Percentiles rank a stretch among this genome's conserved stretches.
These are phyloP conservation scores for Curvularia lunata DNA, from an alignment of 2,329 filamentous ascomycete genomes.

Conservation along the genomic window DNA sequence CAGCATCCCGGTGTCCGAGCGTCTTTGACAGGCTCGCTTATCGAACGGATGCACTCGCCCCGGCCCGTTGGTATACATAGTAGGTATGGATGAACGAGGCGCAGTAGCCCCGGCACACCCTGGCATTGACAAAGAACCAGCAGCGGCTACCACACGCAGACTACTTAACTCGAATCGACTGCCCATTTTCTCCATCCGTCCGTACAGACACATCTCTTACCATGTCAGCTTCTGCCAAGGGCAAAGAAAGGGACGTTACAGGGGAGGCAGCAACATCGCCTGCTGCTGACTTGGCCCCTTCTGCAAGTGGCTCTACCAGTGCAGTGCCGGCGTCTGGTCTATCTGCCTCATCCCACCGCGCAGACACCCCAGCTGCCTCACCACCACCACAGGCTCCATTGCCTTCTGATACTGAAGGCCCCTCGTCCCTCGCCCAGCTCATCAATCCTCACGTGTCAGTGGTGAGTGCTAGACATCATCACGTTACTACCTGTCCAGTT, in stretches of 20 bases:
- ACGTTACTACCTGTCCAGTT: neutral
- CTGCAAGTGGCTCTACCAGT: no score
- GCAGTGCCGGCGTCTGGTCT: neutral
- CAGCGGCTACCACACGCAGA: neutral
- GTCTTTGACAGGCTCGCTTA: slow-evolving; percentile 8
- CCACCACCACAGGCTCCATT: neutral
- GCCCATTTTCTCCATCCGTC: neutral
- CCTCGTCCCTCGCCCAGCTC: slow-evolving; percentile 15
- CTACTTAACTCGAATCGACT: neutral
- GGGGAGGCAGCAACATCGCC: neutral
- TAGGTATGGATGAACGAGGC: slow-evolving; percentile 6
- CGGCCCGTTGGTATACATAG: slow-evolving; percentile 12
- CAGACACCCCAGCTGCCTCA: neutral
- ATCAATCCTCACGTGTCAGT: slow-evolving; percentile 20
- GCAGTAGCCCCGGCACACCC: slow-evolving; percentile 6
- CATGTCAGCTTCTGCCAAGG: slow-evolving; percentile 9
- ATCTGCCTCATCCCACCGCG: neutral
- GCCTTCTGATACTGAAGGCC: slow-evolving; percentile 10
- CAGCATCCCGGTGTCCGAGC: neutral
- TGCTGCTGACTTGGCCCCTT: neutral
- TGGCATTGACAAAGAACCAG: neutral
- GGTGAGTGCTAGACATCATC: slow-evolving; percentile 6
- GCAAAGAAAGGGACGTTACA: slow-evolving; percentile 7
- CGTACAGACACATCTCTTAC: neutral
- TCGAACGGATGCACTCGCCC: neutral